Evolutionary conservation across 306 rosid species (phyloP).

Genomic region (Astragalus membranaceus): DNA sequence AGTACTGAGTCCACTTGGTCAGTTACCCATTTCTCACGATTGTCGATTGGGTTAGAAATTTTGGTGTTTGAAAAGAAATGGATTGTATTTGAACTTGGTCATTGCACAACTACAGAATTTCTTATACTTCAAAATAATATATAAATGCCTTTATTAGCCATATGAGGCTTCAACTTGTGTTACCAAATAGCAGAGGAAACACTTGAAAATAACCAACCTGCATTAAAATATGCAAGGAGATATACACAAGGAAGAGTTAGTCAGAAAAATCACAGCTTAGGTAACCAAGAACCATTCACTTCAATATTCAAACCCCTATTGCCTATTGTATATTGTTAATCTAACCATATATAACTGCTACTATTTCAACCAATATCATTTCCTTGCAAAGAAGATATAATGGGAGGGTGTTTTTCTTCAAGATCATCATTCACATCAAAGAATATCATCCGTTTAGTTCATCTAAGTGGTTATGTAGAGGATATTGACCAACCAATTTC

Average conservation of each 20-base stretch:
- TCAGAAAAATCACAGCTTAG: not conserved
- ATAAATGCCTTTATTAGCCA: slow-evolving; percentile 3
- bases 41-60: slow-evolving; percentile 29
- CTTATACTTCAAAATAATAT: not conserved
- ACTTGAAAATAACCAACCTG: not conserved
- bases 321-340: not conserved
- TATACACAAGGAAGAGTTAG: slow-evolving; percentile 9
- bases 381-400: slow-evolving; percentile 5
- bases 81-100: not conserved
- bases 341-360: not conserved
- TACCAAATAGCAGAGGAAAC: not conserved
- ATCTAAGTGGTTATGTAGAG: slow-evolving; percentile 66
- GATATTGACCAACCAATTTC: slow-evolving; percentile 49
- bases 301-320: slow-evolving; percentile 19
- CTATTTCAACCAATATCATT: not conserved
- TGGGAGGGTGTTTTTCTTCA: slow-evolving; percentile 68
- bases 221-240: not conserved
- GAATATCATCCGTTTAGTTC: slow-evolving; percentile 51
- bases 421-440: slow-evolving; percentile 21
- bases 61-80: not conserved
- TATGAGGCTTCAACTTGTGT: slow-evolving; percentile 1
- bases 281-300: slow-evolving; percentile 13
- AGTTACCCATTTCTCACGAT: slow-evolving; percentile 29
- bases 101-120: not conserved
- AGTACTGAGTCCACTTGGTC: slow-evolving; percentile 2